These are phyloP conservation scores for Metschnikowia chrysomelidarum DNA, from an alignment of 805 yeast species.

Conservation along the genomic window DNA sequence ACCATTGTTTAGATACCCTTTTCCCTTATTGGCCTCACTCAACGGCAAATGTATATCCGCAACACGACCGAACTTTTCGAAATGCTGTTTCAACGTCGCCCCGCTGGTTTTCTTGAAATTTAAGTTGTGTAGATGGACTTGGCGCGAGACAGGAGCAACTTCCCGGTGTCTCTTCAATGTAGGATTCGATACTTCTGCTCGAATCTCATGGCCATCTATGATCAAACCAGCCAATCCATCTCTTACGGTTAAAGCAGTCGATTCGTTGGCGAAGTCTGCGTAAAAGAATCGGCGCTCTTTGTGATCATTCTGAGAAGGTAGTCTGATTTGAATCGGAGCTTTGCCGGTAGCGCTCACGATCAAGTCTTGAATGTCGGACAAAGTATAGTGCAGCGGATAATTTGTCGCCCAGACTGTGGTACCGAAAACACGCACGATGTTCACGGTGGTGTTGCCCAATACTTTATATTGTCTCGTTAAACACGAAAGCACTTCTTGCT, in stretches of 20 bases:
- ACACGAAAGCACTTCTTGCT: slow-evolving; percentile 52
- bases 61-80: slow-evolving; percentile 51
- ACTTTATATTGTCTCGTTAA: slow-evolving; percentile 56
- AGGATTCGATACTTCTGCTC: slow-evolving; percentile 66
- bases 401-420: slow-evolving; percentile 72
- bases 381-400: slow-evolving; percentile 56
- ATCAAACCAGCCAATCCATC: slow-evolving; percentile 27
- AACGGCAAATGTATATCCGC: slow-evolving; percentile 53
- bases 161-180: slow-evolving; percentile 26
- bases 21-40: slow-evolving; percentile 27
- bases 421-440: slow-evolving; percentile 44
- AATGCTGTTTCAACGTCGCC: slow-evolving; percentile 36
- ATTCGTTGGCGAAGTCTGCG: slow-evolving; percentile 54
- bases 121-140: slow-evolving; percentile 53
- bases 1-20: slow-evolving; percentile 49
- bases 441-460: slow-evolving; percentile 41
- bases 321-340: slow-evolving; percentile 51
- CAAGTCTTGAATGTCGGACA: slow-evolving; percentile 34
- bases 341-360: slow-evolving; percentile 30
- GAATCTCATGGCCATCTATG: slow-evolving; percentile 34
- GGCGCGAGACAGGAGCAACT: slow-evolving; percentile 29
- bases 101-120: slow-evolving; percentile 45
- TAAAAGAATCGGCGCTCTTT: slow-evolving; percentile 70
- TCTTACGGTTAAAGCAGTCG: slow-evolving; percentile 40
- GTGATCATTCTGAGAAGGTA: slow-evolving; percentile 60